Base-by-base conservation (phyloP, 441 rosid genomes). In the Capsella rubella region DNA sequence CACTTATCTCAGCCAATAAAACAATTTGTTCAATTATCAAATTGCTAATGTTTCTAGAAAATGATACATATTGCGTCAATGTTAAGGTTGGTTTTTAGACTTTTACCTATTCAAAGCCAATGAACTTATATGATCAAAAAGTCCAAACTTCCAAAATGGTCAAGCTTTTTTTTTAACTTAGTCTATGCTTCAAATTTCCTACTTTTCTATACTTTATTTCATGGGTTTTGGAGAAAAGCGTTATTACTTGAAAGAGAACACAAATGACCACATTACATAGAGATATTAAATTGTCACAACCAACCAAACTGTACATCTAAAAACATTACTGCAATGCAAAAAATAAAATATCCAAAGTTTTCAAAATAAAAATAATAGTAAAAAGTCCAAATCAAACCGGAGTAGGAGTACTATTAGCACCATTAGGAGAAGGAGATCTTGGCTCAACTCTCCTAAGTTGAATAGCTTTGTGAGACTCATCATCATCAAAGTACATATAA, bases 401-500 rank as follows among this genome's bases (percentile, higher is more conserved):
- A 67, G 72, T 50, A 4, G 72, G 13, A 29, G 69, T 68, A 43
- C 52, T 61, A n/a, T 29, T 29, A 39, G 42, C 70, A 59, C 55
- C 63, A 15, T 69, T n/a, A 43, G 73, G 69, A 25, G 79, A 68
- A 43, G 79, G 58, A 61, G 69, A 61, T 61, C 79, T 9, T n/a
- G 28, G 79, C 10, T 69, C 79, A 61, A 75, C 60, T 61, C 45
- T 61, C 45, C 64, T 68, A 15, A 75, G 79, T 9, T 75, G 79
- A 69, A 75, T 61, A 3, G 73, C 73, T 60, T 75, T 75, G 57
- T 75, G 78, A 60, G 78, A 75, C 13, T 75, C 78, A 67, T 75
- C 78, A 75, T 75, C 78, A 60, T 75, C 78, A 60, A 21, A 52
- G 73, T 75, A 75, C 74, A 75, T 76, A 29, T 76, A 76, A 37